A percentile compares a stretch with the other conserved stretches of the same genome.
Conservation (phyloP, 768 basidiomycete species). For the Crassisporium funariophilum region DNA sequence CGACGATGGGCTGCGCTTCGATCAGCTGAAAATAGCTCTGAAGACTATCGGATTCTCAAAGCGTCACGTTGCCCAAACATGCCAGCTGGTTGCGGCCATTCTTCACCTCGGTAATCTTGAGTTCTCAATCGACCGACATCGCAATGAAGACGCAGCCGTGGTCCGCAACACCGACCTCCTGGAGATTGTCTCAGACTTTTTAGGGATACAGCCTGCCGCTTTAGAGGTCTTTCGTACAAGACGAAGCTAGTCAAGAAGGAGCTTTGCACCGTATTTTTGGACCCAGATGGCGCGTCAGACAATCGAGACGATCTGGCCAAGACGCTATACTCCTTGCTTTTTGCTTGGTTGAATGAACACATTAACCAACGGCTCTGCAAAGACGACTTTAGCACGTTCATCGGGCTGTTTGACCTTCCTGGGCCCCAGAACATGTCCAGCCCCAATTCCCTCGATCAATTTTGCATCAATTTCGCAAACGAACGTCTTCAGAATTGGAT, state of each 20-base stretch:
- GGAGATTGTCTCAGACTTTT: constrained; percentile 85
- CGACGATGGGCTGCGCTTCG: constrained; percentile 87
- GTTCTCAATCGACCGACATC: constrained; percentile 78
- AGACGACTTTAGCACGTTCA: constrained; percentile 90
- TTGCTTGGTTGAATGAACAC: constrained; percentile 95
- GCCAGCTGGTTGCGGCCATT: constrained; percentile 93
- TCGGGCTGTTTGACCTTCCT: constrained; percentile 92
- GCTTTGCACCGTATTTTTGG: constrained; percentile 95
- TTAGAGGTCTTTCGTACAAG: constrained; percentile 90
- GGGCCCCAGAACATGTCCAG: constrained; percentile 90
- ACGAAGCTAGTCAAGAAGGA: constrained; percentile 94
- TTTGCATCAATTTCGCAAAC: constrained; percentile 95
- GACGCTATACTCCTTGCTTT: constrained; percentile 90
- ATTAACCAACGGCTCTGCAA: constrained; percentile 94
- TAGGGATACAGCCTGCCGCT: constrained; percentile 74
- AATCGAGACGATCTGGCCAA: constrained; percentile 95
- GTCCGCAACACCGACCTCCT: constrained; percentile 85
- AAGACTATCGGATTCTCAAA: constrained; percentile 94
- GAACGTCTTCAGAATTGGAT: constrained; percentile 87
- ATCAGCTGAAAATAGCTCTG: constrained; percentile 92
- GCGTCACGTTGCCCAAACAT: constrained; percentile 92
- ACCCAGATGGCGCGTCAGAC: constrained; percentile 89
- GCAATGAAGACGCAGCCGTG: constrained; percentile 91
- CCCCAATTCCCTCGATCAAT: constrained; percentile 93
- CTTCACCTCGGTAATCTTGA: constrained; percentile 96